Evolutionary conservation across 2,329 filamentous ascomycete species (phyloP).

Genomic region (Domatiomyces globalis): DNA sequence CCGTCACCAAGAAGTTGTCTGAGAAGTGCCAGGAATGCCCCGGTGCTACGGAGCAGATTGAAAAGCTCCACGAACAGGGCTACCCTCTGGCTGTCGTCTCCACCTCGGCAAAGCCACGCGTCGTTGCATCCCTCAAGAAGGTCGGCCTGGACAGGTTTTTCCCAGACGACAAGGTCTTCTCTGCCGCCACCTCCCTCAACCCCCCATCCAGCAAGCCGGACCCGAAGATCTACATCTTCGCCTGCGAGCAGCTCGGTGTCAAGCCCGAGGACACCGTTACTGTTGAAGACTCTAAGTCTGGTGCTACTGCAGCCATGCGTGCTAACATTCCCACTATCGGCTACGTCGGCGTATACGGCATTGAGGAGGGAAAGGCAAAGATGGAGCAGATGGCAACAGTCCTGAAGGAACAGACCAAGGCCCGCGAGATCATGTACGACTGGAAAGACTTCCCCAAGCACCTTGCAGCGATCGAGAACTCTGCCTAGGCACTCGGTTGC

Average conservation of each 20-base stretch:
- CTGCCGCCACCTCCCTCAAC: constrained; percentile 63
- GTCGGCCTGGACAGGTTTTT: constrained; percentile 73
- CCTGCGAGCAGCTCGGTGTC: constrained; percentile 61
- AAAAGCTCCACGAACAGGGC: constrained; percentile 46
- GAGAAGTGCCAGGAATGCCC: constrained; percentile 54
- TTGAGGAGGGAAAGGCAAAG: constrained; percentile 53
- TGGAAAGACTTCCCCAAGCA: constrained; percentile 23
- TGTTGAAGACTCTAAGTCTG: constrained; percentile 81
- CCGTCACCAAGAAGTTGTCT: constrained; percentile 69
- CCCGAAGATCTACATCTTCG: constrained; percentile 77
- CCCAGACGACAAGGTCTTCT: constrained; percentile 58
- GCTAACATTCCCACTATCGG: constrained; percentile 70
- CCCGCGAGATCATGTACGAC: constrained; percentile 38
- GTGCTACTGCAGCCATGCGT: constrained; percentile 62
- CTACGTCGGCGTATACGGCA: constrained; percentile 68
- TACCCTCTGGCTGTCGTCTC: constrained; percentile 71
- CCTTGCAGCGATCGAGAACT: background rate
- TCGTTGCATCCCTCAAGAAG: constrained; percentile 67
- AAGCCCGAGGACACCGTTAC: constrained; percentile 59
- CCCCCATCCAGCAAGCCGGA: constrained; percentile 81
- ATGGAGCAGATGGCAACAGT: constrained; percentile 57
- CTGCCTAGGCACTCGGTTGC: background rate
- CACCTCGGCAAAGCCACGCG: constrained; percentile 64
- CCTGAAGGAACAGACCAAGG: constrained; percentile 40
- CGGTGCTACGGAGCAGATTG: constrained; percentile 55